These are phyloP conservation scores for Bruguiera gymnorhiza DNA, from an alignment of 345 rosid genomes.

Conservation along the genomic window DNA sequence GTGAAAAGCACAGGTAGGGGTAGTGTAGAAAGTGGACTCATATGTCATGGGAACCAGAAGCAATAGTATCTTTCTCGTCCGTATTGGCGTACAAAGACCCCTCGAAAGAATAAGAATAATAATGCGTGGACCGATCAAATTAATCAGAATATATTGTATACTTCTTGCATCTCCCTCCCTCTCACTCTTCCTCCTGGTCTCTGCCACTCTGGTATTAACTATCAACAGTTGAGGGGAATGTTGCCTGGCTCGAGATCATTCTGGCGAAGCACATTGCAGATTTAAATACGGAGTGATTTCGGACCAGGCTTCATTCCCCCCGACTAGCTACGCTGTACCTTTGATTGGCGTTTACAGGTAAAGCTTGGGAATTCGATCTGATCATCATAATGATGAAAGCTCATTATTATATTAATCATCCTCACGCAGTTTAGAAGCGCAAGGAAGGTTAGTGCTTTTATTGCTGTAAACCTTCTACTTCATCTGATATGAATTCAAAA, in stretches of 20 bases:
- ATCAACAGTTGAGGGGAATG: constrained; percentile 61
- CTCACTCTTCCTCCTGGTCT: not conserved
- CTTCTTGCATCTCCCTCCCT: not conserved
- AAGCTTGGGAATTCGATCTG: too few relatives aligned
- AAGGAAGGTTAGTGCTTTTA: too few relatives aligned
- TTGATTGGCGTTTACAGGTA: not conserved
- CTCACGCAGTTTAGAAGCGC: not conserved
- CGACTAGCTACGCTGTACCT: constrained; percentile 34
- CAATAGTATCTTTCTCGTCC: constrained; percentile 12
- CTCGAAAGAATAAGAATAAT: not conserved
- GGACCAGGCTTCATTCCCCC: constrained; percentile 99
- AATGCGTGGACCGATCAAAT: not conserved
- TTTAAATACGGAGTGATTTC: constrained; percentile 44
- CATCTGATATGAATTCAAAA: too few relatives aligned
- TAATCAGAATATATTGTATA: not conserved
- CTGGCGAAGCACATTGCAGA: not conserved
- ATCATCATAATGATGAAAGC: too few relatives aligned
- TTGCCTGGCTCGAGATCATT: constrained; percentile 78
- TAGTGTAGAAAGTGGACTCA: constrained; percentile 47
- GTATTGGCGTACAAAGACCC: not conserved
- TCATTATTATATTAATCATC: too few relatives aligned
- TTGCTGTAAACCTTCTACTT: too few relatives aligned
- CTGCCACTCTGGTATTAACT: not conserved
- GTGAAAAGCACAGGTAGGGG: constrained; percentile 36
- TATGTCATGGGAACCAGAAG: constrained; percentile 30